Base-by-base conservation (phyloP, 2,329 filamentous ascomycete genomes). In the Diaporthe aspalathi region DNA sequence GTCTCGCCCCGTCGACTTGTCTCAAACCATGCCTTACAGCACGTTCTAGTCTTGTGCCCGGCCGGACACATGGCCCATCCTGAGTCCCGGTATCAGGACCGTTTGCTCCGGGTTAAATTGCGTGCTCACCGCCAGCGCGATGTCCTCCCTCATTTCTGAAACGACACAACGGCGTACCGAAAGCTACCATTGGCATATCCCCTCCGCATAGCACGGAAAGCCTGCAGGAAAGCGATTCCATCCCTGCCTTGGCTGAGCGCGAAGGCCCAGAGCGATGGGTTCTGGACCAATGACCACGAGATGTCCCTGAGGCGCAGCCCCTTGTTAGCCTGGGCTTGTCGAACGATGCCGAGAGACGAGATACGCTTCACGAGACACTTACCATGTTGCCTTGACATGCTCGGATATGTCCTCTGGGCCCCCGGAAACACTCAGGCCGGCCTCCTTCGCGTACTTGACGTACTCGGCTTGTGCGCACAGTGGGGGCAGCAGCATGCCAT, bases 311-410 rank as follows among this genome's bases (percentile, higher is more conserved):
- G 5, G 3, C n/a, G 56, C 45, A 60, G 50, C 32, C 27, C 17
- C 40, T 20, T 24, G 47, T 74, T 63, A 67, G 71, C 27, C 22
- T 20, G 14, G 11, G 22, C 22, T 20, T 50, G 29, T 32, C 38
- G 6, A 47, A 32, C 11, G 52, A 16, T 52, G 32, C 24, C 8
- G 40, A 35, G 22, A 54, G 22, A 32, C 16, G 22, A 54, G 22
- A 32, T 16, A 29, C 32, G 69, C n/a, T 14, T 29, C 52, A 52
- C 57, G 29, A 47, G 52, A 16, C 11, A 77, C 84, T 76, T 76
- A 90, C 88, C 88, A 90, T 22, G 88, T 90, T 78, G 87, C 87
- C 70, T 85, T 85, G 20, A 90, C 88, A 52, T 89, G 82, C 65
- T 83, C 80, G 75, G 87, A 89, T 69, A 90, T 90, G 73, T 90